Evolutionary conservation across 2,329 filamentous ascomycete genomes (phyloP), one percentile per base, ranked within the genome.

Genomic region (Trichoderma lentiforme): DNA sequence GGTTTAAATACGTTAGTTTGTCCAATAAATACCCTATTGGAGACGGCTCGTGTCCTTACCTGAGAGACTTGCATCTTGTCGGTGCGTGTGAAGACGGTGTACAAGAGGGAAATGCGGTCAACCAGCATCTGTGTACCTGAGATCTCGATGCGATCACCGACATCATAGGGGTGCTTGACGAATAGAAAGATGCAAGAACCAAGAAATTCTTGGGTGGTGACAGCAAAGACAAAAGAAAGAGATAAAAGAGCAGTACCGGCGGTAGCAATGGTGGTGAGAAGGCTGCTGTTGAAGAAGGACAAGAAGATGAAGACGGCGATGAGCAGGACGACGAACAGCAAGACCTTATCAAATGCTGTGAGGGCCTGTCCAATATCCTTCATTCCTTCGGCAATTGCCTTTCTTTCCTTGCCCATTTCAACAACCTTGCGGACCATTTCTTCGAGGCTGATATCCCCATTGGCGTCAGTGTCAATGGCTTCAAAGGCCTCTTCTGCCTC

Each of bases 151-250:
- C 96, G 91, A 80, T 99, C 96, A 73, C 95, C 95, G 26, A 98
- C 94, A 80, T 99, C 96, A 80, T 93, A 98, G 0, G 96, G 95
- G 80, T 99, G 96, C 85, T 99, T 99, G 85, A 98, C 94, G 78
- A 99, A 99, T 1, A 99, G 85, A 85, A 99, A 99, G 78, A 99
- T 97, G 84, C 95, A 98, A 47, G 95, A 98, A 78, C 95, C 95
- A n/a, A 99, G 89, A 74, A 99, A 92, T 82, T 99, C 96, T 82
- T 98, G 95, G 4, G 92, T 91, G 1, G 95, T 98, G 71, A 92
- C 92, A 28, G 95, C 91, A 81, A 99, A 98, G 76, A 98, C 92
- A 83, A 99, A 99, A 4, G 95, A 98, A n/a, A 98, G 85, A 6
- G 95, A 98, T 11, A 99, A 89, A 56, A 99, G 87, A 0, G 96